A percentile compares a stretch with the other conserved stretches of the same genome.
phyloP scores from a whole-genome alignment of 306 rosid genomes.

The Glycine latifolia region DNA sequence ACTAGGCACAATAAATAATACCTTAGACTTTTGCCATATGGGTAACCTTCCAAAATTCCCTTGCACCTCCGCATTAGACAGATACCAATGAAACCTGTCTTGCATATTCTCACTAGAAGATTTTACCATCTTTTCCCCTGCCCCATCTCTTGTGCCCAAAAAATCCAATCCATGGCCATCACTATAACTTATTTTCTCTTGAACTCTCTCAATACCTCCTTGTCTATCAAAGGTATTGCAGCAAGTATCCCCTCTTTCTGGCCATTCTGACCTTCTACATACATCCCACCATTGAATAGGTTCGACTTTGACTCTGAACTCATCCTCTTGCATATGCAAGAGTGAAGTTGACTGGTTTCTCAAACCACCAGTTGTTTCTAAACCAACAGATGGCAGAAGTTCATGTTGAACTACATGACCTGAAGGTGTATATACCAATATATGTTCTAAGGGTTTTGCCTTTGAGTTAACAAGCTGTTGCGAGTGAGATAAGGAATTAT shows the following conservation, averaged over 20 bases:
- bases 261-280: conserved; percentile 88
- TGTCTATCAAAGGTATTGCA: conserved; percentile 59
- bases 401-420: conserved; percentile 94
- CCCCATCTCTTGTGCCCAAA: conserved; percentile 48
- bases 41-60: conserved; percentile 72
- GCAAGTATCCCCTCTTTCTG: conserved; percentile 71
- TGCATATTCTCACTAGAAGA: conserved; percentile 54
- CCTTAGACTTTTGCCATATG: conserved; percentile 88
- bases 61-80: conserved; percentile 93
- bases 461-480: conserved; percentile 59
- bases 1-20: conserved; percentile 49
- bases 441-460: conserved; percentile 73
- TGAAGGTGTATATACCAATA: conserved; percentile 85
- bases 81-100: conserved; percentile 67
- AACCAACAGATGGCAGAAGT: conserved; percentile 76
- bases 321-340: conserved; percentile 74
- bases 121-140: conserved; percentile 46
- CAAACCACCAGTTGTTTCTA: conserved; percentile 59
- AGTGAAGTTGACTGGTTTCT: conserved; percentile 60
- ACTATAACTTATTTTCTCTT: conserved; percentile 55
- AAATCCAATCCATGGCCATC: conserved; percentile 53
- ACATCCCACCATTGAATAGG: conserved; percentile 98
- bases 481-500: conserved; percentile 69
- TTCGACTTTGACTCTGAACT: conserved; percentile 85
- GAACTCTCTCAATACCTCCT: conserved; percentile 54